Evolutionary conservation across 306 rosid species (phyloP), one percentile per base, ranked within the genome.

Genomic region (Abrus pulchellus): DNA sequence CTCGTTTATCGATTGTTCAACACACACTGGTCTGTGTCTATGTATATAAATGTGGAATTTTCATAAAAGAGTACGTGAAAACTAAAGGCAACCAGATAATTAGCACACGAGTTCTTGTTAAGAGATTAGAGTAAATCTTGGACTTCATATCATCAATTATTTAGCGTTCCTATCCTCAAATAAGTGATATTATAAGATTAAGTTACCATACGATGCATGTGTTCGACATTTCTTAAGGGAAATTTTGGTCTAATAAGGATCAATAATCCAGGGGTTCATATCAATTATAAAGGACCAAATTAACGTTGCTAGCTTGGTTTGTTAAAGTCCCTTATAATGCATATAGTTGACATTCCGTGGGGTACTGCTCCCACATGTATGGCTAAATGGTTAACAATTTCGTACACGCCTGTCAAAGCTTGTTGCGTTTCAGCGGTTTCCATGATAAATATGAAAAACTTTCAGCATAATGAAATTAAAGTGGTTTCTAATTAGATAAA

Each of bases 401-500:
- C 87, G 84, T 84, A 64, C 84, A 84, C 81, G 84, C 20, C 76
- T 68, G 65, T 72, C 33, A 36, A 47, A 54, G 48, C 69, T 55
- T 44, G 1, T 61, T 63, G 44, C 14, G 50, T 36, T 36, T 30
- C 10, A 38, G 10, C 5, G 7, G 28, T 62, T 47, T 64, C 12
- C 50, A 40, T 63, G 3, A 36, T 36, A 36, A 2, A 36, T 36
- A 36, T 36, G 3, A 36, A 36, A 36, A 20, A 20, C 20, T 20
- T 20, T 20, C 20, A 20, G 20, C 20, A 20, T 20, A 20, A 20
- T 20, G 20, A 20, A 20, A 20, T 20, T 20, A 20, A 20, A 62
- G 41, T 44, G 29, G 11, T 74, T 55, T 66, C 62, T 74, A 40
- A 7, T 74, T 65, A 13, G 34, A 56, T 36, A 36, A 36, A 36